Base-by-base conservation (phyloP, 2,329 filamentous ascomycete species). In the Torrubiella hemipterigena region DNA sequence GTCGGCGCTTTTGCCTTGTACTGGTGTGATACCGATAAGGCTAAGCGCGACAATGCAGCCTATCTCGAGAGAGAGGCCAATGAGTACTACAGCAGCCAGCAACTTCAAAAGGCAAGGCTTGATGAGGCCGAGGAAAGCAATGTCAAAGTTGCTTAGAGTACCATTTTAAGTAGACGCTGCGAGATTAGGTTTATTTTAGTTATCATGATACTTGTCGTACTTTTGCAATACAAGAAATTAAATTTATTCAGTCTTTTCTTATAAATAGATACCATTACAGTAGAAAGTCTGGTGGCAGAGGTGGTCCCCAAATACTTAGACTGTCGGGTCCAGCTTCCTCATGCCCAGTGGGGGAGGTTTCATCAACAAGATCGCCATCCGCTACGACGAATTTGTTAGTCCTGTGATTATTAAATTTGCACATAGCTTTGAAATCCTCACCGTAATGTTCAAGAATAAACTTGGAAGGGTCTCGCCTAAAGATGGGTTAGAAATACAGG, bases 41-140 rank as follows among this genome's bases (percentile, higher is more conserved):
- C 40, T 11, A 42, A 42, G 35, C 23, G 34, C n/a, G 38, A 42
- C 19, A 42, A 33, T 25, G 40, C 36, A 6, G 25, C 18, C 5
- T 42, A 42, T 16, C 31, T 42, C 5, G 40, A 38, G 33, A 36
- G 40, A 7, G 40, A 77, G 42, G 71, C 75, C 4, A 76, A 83
- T 35, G 66, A 78, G 45, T 57, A 71, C 17, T 69, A 74, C 35
- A 76, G 73, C 3, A 61, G 72, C 33, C 62, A 60, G 11, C 72
- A 80, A 40, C 75, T 83, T 38, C 65, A 69, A 13, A 60, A 64
- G 21, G 66, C 73, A 17, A 71, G 72, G 32, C 63, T 77, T 30
- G 35, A 41, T 26, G 30, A 34, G 17, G 9, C 24, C 4, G 17
- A 24, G 7, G 17, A 29, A 7, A 10, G 6, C 7, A 16, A 9